Base-by-base conservation (phyloP, 352 stramenopile genomes). In the Phytopythium helicoides region DNA sequence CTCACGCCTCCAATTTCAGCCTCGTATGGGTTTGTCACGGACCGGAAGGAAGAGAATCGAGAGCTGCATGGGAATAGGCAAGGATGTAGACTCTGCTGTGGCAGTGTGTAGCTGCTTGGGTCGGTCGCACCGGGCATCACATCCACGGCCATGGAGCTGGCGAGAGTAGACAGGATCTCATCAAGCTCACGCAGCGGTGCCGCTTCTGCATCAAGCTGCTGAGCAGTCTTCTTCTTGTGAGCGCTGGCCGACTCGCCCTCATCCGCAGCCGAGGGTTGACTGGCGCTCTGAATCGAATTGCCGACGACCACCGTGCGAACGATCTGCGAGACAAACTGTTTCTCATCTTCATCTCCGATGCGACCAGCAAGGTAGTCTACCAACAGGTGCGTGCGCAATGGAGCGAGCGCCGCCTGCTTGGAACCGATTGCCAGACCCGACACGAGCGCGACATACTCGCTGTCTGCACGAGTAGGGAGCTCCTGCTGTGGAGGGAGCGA, bases 21-120 rank as follows among this genome's bases (percentile, higher is more conserved):
- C 41, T 96, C 84, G 58, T 98, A 97, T 7, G 97, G 97, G 70
- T 99, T 99, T 11, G 95, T 94, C 18, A 96, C 83, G 33, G 74
- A 74, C 25, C 95, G 78, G 56, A 95, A 86, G 0, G 72, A 82
- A 39, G 81, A 66, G 62, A 96, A 98, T 19, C 81, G 68, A 8
- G 68, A 68, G 16, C 81, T 85, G 36, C 87, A 71, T 15, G 89
- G 96, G 42, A 99, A 87, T 9, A 99, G 55, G 68, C 89, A 97
- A 21, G 77, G 76, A 65, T 99, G 95, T 28, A 99, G 80, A 14
- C 94, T 96, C 64, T 98, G 87, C 70, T 98, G 96, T 11, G 95
- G 95, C 63, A 98, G 81, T 40, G 77, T 73, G 52, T 88, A 86
- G 60, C 89, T 92, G 58, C 77, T 96, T 2, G 94, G 95, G 66